These are phyloP conservation scores for Agaricus subrufescens DNA, from an alignment of 768 basidiomycete genomes.

Conservation along the genomic window DNA sequence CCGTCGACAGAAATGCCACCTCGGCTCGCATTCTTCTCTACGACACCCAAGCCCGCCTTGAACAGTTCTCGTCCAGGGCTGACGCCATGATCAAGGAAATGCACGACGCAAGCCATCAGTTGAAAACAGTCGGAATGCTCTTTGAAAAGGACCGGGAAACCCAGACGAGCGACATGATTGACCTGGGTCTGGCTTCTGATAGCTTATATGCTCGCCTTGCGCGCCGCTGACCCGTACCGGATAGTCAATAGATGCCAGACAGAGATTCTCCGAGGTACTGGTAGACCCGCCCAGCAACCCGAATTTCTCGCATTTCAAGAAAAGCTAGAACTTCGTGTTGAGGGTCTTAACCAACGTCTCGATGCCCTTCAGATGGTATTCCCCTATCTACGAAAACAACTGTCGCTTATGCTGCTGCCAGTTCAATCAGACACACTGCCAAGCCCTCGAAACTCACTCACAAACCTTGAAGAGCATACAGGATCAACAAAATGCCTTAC, in stretches of 20 bases:
- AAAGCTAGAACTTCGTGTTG: conserved; percentile 36
- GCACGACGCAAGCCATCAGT: conserved; percentile 48
- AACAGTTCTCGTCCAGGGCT: conserved; percentile 57
- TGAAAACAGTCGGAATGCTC: conserved; percentile 47
- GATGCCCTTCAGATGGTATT: conserved; percentile 51
- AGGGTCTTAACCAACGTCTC: conserved; percentile 48
- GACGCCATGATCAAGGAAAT: conserved; percentile 47
- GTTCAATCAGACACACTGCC: conserved; percentile 44
- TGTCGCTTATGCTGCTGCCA: conserved; percentile 14
- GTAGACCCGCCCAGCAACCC: conserved; percentile 47
- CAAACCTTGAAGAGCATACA: conserved; percentile 57
- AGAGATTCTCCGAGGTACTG: conserved; percentile 54
- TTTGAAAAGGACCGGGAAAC: conserved; percentile 58
- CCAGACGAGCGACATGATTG: conserved; percentile 49
- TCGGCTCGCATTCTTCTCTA: conserved; percentile 70
- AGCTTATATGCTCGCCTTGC: conserved; percentile 13
- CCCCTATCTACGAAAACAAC: not conserved
- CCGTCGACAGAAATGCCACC: conserved; percentile 61
- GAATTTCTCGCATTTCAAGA: conserved; percentile 35
- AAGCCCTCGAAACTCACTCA: conserved; percentile 46
- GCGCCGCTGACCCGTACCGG: conserved; percentile 1
- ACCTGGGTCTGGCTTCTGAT: conserved; percentile 39
- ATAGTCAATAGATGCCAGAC: conserved; percentile 62
- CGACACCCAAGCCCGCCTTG: conserved; percentile 68
- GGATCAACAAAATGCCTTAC: conserved; percentile 54